These are phyloP conservation scores for Rostrohypoxylon terebratum DNA, from an alignment of 495 filamentous ascomycete genomes.

Conservation along the genomic window DNA sequence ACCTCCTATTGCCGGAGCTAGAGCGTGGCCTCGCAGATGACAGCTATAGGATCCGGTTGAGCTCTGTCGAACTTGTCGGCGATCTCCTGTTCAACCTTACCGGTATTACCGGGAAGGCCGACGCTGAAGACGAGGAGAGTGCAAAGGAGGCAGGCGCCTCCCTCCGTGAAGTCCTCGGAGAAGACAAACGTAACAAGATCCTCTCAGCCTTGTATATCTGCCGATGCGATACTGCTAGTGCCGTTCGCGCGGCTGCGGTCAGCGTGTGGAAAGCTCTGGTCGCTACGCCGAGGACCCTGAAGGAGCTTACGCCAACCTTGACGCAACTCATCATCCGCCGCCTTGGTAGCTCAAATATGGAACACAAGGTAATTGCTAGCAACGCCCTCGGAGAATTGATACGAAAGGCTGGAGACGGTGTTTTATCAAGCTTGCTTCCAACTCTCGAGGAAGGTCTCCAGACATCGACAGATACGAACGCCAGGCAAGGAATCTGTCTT, in stretches of 20 bases:
- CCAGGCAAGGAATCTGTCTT: conserved; percentile 97
- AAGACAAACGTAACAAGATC: conserved; percentile 95
- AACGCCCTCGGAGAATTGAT: conserved; percentile 97
- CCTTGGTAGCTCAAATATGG: conserved; percentile 94
- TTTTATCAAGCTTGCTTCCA: conserved; percentile 86
- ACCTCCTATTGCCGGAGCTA: conserved; percentile 91
- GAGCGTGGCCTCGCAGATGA: conserved; percentile 95
- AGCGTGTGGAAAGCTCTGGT: conserved; percentile 97
- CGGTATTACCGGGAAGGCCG: conserved; percentile 86
- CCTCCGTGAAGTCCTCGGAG: conserved; percentile 90
- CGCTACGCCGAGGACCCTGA: conserved; percentile 89
- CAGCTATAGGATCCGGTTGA: conserved; percentile 95
- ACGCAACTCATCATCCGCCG: conserved; percentile 94
- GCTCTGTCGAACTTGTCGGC: conserved; percentile 96
- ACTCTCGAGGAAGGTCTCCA: conserved; percentile 93
- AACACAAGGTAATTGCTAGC: conserved; percentile 97
- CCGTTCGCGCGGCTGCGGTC: conserved; percentile 91
- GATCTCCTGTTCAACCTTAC: conserved; percentile 98
- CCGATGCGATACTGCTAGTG: conserved; percentile 93
- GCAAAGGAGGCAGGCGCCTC: conserved; percentile 88
- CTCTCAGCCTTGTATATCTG: conserved; percentile 96
- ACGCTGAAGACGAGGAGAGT: conserved; percentile 76
- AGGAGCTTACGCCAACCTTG: conserved; percentile 93
- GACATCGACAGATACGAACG: conserved; percentile 88
- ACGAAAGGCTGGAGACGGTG: conserved; percentile 93